Evolutionary conservation across 179 eudicot genomes (phyloP), one percentile per base, ranked within the genome.

Genomic region (Silene vulgaris): DNA sequence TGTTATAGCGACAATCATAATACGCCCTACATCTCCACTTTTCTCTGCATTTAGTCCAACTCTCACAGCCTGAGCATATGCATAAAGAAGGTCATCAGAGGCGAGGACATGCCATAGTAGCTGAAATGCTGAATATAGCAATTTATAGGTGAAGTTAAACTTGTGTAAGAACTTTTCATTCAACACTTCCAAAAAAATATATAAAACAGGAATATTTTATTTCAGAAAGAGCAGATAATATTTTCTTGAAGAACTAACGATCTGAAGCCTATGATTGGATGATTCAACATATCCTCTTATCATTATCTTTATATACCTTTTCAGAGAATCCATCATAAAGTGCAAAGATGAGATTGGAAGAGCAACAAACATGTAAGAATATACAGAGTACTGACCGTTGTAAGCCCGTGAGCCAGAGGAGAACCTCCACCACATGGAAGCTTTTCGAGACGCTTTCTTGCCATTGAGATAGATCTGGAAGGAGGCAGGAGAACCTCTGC

Each of bases 351-450:
- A 75, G 45, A 79, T 64, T 35, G 23, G 56, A 65, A 50, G 50
- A 69, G 65, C 16, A 11, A 75, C 59, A 37, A 21, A 64, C 52
- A 77, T 43, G 64, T 21, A 23, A 61, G 75, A 21, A 29, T 13
- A 29, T 65, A 32, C 11, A 29, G 69, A 52, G 45, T 71, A 70
- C 88, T 76, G 81, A 95, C 99, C 86, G 91, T 95, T 63, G 97
- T 90, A 81, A 95, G 97, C 68, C 99, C 99, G 80, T 95, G 99
- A 84, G 99, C 99, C 23, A 95, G 84, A 72, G 99, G 99, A 73
- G 99, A 95, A 74, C 99, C 99, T 72, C 99, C 97, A 73, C 99
- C 99, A 82, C 99, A 95, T 60, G 99, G 99, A 83, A 95, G 99
- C 80, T 87, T 95, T 86, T 95, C 99, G 5, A 95, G 97, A 76